Conservation (phyloP, 345 rosid genomes). For the Rhizophora apiculata region DNA sequence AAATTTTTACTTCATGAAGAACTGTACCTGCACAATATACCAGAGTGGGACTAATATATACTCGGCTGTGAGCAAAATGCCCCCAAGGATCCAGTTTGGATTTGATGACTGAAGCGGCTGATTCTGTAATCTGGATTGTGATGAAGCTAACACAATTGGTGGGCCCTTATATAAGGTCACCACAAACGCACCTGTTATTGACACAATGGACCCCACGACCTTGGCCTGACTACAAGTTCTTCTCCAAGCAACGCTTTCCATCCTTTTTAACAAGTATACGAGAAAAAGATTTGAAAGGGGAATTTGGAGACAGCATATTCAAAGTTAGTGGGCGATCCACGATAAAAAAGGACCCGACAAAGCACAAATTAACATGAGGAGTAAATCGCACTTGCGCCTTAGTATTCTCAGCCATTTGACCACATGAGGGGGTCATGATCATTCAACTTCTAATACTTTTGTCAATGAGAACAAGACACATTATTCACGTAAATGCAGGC, state of each 20-base stretch:
- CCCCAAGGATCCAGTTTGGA: conserved; percentile 70
- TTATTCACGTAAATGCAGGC: too few species aligned
- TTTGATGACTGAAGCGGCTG: conserved; percentile 39
- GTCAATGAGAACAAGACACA: too few species aligned
- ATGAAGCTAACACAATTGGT: conserved; percentile 34
- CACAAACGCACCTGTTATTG: conserved; percentile 71
- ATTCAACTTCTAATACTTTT: too few species aligned
- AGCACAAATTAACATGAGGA: too few species aligned
- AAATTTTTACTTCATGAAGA: not conserved
- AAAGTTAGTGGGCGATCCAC: not conserved
- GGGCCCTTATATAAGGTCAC: conserved; percentile 80
- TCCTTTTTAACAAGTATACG: conserved; percentile 36
- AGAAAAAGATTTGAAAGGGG: not conserved
- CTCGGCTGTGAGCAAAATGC: conserved; percentile 59
- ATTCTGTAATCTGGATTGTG: conserved; percentile 27
- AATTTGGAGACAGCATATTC: not conserved
- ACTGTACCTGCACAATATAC: conserved; percentile 82
- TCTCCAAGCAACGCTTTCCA: conserved; percentile 61
- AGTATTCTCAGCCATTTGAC: too few species aligned
- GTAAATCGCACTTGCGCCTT: too few species aligned
- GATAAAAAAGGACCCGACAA: too few species aligned
- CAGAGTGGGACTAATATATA: conserved; percentile 67
- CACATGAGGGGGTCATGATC: too few species aligned
- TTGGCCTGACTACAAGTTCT: conserved; percentile 73
- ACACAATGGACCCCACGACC: conserved; percentile 67